phyloP scores from a whole-genome alignment of 768 basidiomycete species.

The Hypholoma sublateritium region DNA sequence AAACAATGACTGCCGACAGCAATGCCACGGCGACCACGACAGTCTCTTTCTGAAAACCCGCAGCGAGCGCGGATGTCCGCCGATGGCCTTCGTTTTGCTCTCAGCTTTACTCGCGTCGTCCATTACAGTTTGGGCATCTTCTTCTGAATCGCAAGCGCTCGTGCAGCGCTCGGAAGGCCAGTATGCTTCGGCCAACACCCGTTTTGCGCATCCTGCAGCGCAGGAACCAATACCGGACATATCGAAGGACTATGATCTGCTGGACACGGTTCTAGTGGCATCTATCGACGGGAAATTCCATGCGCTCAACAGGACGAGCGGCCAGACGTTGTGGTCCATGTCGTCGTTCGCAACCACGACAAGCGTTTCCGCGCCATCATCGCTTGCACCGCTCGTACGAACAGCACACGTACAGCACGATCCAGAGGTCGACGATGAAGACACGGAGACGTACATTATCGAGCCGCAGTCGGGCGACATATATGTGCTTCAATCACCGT shows the following conservation, averaged over 20 bases:
- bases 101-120: conserved; percentile 1
- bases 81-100: conserved; percentile 8
- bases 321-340: conserved; percentile 87
- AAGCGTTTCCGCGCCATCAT: conserved; percentile 42
- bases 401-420: conserved; percentile 63
- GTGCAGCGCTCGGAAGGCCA: not conserved
- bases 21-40: not conserved
- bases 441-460: conserved; percentile 81
- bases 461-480: conserved; percentile 95
- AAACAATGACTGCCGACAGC: no score
- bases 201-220: not conserved
- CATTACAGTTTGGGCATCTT: not conserved
- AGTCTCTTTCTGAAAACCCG: not conserved
- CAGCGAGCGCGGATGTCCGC: conserved; percentile 9
- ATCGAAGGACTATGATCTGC: conserved; percentile 54
- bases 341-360: conserved; percentile 50
- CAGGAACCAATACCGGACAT: conserved; percentile 13
- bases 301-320: conserved; percentile 86
- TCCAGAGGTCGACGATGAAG: conserved; percentile 38
- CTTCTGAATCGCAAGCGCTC: conserved; percentile 10
- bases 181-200: not conserved
- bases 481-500: conserved; percentile 75
- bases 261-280: conserved; percentile 86
- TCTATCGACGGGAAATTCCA: conserved; percentile 95
- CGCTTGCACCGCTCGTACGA: conserved; percentile 72